Conservation (phyloP, 139 green algal genomes). For the Dunaliella sp. region DNA sequence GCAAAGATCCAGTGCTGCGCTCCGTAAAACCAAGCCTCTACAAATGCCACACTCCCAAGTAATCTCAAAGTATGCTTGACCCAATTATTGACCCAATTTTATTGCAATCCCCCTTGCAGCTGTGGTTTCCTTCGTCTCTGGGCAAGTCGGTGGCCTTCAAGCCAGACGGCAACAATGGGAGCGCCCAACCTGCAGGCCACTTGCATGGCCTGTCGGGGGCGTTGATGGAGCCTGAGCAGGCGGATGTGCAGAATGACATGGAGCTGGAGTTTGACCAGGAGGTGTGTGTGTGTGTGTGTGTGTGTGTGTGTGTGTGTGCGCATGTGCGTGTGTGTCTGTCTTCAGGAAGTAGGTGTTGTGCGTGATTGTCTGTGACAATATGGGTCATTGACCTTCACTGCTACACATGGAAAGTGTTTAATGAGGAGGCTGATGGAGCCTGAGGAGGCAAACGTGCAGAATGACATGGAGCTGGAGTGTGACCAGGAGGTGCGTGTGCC, state of each 20-base stretch:
- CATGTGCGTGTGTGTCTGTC: no score
- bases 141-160: neutral
- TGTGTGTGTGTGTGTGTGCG: no score
- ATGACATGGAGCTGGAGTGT: conserved; percentile 95
- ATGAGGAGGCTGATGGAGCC: neutral
- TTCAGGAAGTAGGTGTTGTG: no score
- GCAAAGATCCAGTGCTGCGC: no score
- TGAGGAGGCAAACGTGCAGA: conserved; percentile 14
- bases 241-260: conserved; percentile 57
- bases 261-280: conserved; percentile 97
- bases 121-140: conserved; percentile 82
- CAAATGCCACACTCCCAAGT: no score
- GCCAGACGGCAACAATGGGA: neutral
- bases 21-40: no score
- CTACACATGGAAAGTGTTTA: no score
- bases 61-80: no score
- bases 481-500: conserved; percentile 89
- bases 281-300: no score
- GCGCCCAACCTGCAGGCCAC: neutral
- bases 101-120: conserved; percentile 16
- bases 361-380: no score
- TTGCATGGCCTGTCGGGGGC: neutral
- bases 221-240: conserved; percentile 6
- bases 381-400: no score
- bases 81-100: no score